Evolutionary conservation across 768 basidiomycete genomes (phyloP).

Genomic region (Termitomyces sp.): DNA sequence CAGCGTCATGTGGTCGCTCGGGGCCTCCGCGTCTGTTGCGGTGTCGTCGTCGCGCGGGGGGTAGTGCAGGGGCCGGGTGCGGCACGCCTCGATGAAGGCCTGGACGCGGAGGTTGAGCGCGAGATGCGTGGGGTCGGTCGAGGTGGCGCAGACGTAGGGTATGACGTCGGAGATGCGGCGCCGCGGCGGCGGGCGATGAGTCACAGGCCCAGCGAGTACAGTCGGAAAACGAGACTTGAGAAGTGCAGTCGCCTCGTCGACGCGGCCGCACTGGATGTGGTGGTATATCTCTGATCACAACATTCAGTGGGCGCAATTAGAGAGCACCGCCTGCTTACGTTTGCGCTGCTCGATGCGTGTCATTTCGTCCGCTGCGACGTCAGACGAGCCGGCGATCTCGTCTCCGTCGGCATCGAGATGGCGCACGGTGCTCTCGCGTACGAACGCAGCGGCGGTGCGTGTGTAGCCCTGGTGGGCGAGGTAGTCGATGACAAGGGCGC

Average conservation of each 20-base stretch:
- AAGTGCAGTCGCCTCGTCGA: slow-evolving; percentile 64
- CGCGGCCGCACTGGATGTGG: slow-evolving; percentile 70
- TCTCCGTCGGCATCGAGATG: slow-evolving; percentile 72
- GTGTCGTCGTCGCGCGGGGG: slow-evolving; percentile 20
- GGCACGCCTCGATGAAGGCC: slow-evolving; percentile 82
- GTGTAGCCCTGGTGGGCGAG: slow-evolving; percentile 72
- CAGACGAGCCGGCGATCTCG: slow-evolving; percentile 38
- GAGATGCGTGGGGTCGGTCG: slow-evolving; percentile 72
- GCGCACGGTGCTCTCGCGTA: slow-evolving; percentile 55
- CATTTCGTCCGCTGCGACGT: slow-evolving; percentile 36
- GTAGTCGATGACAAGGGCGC: slow-evolving; percentile 70
- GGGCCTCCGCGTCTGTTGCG: not conserved
- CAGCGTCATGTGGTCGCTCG: slow-evolving; percentile 36
- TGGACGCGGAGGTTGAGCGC: slow-evolving; percentile 83
- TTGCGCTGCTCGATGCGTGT: slow-evolving; percentile 49
- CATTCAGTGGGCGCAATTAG: too few relatives aligned
- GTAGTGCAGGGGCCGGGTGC: slow-evolving; percentile 62
- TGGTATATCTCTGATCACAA: slow-evolving; percentile 74
- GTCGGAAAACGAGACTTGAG: slow-evolving; percentile 73
- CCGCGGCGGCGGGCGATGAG: slow-evolving; percentile 17
- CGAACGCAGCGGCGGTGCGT: slow-evolving; percentile 67
- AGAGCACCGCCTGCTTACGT: slow-evolving; percentile 31
- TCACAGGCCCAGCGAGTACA: slow-evolving; percentile 42
- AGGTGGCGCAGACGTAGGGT: slow-evolving; percentile 54
- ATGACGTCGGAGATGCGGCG: slow-evolving; percentile 29